Conservation (phyloP, 1,139 yeast species). For the Pichia sorboxylosa region DNA sequence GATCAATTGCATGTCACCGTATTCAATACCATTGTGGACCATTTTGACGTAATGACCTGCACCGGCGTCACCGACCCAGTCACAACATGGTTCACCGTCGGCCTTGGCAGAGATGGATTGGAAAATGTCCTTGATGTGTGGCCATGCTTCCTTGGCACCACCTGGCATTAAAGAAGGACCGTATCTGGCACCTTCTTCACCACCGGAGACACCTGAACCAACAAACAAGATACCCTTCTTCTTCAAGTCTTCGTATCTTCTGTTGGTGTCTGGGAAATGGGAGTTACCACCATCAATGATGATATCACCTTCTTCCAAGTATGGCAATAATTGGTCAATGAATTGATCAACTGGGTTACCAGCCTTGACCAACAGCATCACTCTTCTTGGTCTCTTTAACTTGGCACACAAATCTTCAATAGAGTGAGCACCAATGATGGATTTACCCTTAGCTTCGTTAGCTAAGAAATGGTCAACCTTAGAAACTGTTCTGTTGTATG, state of each 20-base stretch:
- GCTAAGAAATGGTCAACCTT: slow-evolving; percentile 90
- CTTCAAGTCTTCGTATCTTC: slow-evolving; percentile 87
- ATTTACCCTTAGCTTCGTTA: slow-evolving; percentile 93
- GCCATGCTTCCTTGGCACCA: slow-evolving; percentile 98
- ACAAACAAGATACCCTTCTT: slow-evolving; percentile 83
- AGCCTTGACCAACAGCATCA: slow-evolving; percentile 89
- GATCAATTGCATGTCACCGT: slow-evolving; percentile 99
- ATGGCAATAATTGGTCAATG: slow-evolving; percentile 78
- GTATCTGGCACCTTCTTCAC: slow-evolving; percentile 99
- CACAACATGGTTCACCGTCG: slow-evolving; percentile 99
- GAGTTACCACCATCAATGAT: slow-evolving; percentile 99
- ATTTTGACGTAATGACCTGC: slow-evolving; percentile 98
- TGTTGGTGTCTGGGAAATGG: slow-evolving; percentile 96
- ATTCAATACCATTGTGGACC: slow-evolving; percentile 99
- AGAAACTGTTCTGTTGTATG: slow-evolving; percentile 93
- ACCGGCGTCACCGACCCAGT: slow-evolving; percentile 99
- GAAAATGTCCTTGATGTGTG: slow-evolving; percentile 92
- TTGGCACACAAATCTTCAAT: slow-evolving; percentile 77
- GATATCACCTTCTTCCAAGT: slow-evolving; percentile 93
- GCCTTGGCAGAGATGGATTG: slow-evolving; percentile 93
- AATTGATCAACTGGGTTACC: slow-evolving; percentile 91
- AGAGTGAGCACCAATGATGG: slow-evolving; percentile 91
- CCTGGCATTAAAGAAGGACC: slow-evolving; percentile 99
- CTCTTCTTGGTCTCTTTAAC: slow-evolving; percentile 95
- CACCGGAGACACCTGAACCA: slow-evolving; percentile 99